Conservation (phyloP, 495 filamentous ascomycete genomes). For the Aspergillus asperescens region DNA sequence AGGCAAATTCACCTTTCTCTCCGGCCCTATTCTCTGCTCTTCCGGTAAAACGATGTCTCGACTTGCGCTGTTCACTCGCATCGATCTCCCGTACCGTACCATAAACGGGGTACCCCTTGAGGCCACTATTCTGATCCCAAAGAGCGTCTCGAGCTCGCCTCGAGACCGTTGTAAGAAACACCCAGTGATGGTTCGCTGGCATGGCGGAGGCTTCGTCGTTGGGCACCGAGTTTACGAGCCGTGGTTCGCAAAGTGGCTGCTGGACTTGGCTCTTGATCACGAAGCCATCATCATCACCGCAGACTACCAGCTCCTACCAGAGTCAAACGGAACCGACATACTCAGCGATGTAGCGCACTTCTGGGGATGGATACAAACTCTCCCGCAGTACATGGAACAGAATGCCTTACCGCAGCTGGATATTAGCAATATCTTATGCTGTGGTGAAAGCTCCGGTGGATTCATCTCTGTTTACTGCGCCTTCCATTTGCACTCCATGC, state of each 20-base stretch:
- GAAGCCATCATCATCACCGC: not conserved
- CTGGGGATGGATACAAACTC: not conserved
- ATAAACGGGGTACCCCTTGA: no score
- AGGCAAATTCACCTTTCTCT: no score
- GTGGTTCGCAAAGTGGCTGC: not conserved
- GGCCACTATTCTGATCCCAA: no score
- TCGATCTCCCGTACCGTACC: no score
- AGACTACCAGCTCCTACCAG: not conserved
- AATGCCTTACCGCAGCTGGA: not conserved
- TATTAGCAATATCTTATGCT: not conserved
- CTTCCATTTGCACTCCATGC: not conserved
- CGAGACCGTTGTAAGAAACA: no score
- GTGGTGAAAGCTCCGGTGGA: not conserved
- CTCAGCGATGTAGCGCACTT: not conserved
- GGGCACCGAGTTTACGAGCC: not conserved
- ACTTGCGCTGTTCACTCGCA: no score
- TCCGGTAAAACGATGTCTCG: no score
- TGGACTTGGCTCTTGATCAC: not conserved
- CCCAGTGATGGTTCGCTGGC: not conserved
- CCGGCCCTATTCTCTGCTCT: no score
- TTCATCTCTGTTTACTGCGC: not conserved
- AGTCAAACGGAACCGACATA: not conserved
- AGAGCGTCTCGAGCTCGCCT: no score
- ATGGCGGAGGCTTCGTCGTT: not conserved
- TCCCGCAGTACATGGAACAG: not conserved